These are phyloP conservation scores for Conticribra weissflogii DNA, from an alignment of 108 stramenopile genomes.

Conservation along the genomic window DNA sequence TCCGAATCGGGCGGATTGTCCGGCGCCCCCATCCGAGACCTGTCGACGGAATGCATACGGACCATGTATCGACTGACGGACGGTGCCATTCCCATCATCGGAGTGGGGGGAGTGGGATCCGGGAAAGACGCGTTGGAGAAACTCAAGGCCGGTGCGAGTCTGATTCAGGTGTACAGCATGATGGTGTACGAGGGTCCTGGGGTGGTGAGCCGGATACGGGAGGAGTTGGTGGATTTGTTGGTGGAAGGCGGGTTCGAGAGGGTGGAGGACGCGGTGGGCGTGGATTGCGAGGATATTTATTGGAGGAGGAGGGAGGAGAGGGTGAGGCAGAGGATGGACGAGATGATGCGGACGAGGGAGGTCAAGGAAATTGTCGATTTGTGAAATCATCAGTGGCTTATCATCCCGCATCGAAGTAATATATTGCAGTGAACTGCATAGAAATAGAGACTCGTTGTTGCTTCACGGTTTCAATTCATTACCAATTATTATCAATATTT, in stretches of 20 bases:
- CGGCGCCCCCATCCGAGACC: slow-evolving; percentile 78
- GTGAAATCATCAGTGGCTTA: too few relatives aligned
- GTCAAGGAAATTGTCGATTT: slow-evolving; percentile 21
- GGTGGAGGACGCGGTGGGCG: slow-evolving; percentile 70
- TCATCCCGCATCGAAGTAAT: too few relatives aligned
- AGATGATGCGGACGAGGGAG: slow-evolving; percentile 7
- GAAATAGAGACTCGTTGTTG: too few relatives aligned
- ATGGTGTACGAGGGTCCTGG: slow-evolving; percentile 93
- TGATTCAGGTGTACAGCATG: slow-evolving; percentile 92
- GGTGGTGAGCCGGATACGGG: slow-evolving; percentile 66
- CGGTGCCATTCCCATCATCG: slow-evolving; percentile 90
- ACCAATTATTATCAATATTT: too few relatives aligned
- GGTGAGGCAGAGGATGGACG: slow-evolving; percentile 30
- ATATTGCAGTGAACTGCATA: too few relatives aligned
- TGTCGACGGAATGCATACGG: slow-evolving; percentile 87
- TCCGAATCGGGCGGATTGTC: slow-evolving; percentile 89
- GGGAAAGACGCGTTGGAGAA: slow-evolving; percentile 93
- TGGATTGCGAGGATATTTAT: slow-evolving; percentile 73
- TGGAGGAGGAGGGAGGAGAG: slow-evolving; percentile 58
- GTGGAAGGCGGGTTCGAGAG: slow-evolving; percentile 59
- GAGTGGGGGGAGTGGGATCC: slow-evolving; percentile 91
- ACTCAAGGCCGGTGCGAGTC: slow-evolving; percentile 88
- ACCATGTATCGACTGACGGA: slow-evolving; percentile 78
- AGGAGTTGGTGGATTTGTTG: slow-evolving; percentile 71
- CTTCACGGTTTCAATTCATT: too few relatives aligned